A percentile compares a stretch with the other conserved stretches of the same genome.
These are phyloP conservation scores for Saccharomycopsis babjevae DNA, from an alignment of 805 yeast species.

Conservation along the genomic window DNA sequence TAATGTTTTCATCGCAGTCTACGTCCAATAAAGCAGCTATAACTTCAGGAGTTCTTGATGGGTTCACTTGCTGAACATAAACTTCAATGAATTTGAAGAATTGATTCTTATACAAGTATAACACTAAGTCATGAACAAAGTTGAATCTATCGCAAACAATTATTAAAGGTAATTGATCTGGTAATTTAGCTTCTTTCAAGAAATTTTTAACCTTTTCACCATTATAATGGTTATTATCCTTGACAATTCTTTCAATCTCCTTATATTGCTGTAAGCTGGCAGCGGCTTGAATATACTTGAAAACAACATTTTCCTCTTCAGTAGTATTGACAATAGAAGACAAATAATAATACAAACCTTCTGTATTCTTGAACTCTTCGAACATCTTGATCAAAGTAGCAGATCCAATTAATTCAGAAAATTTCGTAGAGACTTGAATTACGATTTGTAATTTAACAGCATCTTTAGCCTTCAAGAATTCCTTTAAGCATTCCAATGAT, in stretches of 20 bases:
- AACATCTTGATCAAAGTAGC: constrained; percentile 75
- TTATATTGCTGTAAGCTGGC: constrained; percentile 80
- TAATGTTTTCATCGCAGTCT: constrained; percentile 88
- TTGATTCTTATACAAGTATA: constrained; percentile 90
- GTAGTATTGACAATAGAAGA: constrained; percentile 89
- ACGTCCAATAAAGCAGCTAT: constrained; percentile 94
- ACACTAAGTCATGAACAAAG: constrained; percentile 86
- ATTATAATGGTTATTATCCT: constrained; percentile 88
- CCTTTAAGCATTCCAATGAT: constrained; percentile 76
- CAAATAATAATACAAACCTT: constrained; percentile 90
- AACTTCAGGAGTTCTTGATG: constrained; percentile 92
- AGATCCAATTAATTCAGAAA: constrained; percentile 88
- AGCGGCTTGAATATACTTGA: constrained; percentile 93
- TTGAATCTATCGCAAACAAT: constrained; percentile 90
- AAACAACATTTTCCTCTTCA: constrained; percentile 89
- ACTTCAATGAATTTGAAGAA: constrained; percentile 95
- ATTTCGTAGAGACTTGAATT: constrained; percentile 94
- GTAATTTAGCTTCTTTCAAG: constrained; percentile 85
- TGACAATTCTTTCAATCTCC: constrained; percentile 92
- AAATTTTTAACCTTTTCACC: constrained; percentile 97
- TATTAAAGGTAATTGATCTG: constrained; percentile 92
- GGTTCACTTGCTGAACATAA: constrained; percentile 95
- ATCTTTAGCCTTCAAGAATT: constrained; percentile 68
- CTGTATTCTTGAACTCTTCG: constrained; percentile 85
- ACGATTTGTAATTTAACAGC: constrained; percentile 87